phyloP scores from a whole-genome alignment of 768 basidiomycete genomes.

The Lentinula boryana region DNA sequence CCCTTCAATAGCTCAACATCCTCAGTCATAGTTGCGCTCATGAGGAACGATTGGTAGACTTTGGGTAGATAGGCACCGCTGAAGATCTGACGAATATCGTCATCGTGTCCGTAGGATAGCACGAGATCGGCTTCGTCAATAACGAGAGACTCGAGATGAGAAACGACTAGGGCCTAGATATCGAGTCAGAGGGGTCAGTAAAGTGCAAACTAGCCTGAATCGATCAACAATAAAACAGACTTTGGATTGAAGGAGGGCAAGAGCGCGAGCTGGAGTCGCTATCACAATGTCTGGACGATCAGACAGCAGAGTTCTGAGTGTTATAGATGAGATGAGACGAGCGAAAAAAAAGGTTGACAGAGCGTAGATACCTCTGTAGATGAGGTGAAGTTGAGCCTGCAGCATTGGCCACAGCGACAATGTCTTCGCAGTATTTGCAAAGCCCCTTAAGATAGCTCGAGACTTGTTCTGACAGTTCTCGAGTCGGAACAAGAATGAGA shows the following conservation, averaged over 20 bases:
- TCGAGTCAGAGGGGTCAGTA: too few species aligned
- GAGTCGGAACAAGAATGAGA: conserved; percentile 81
- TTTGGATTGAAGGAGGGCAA: conserved; percentile 67
- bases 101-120: background rate
- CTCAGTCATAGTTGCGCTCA: conserved; percentile 97
- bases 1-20: conserved; percentile 92
- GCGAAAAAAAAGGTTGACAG: background rate
- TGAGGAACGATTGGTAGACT: conserved; percentile 87
- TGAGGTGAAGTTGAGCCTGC: conserved; percentile 66
- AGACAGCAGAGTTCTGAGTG: conserved; percentile 29
- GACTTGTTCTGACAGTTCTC: conserved; percentile 92
- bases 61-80: conserved; percentile 63
- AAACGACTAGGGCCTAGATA: conserved; percentile 53
- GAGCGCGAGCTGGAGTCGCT: conserved; percentile 68
- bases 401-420: conserved; percentile 62
- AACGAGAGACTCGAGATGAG: conserved; percentile 75
- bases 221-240: conserved; percentile 22
- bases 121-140: conserved; percentile 85
- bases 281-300: conserved; percentile 79
- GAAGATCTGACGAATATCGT: conserved; percentile 29
- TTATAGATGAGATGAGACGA: background rate
- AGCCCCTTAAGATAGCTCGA: conserved; percentile 59
- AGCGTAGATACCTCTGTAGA: conserved; percentile 55
- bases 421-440: conserved; percentile 73
- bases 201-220: background rate